Evolutionary conservation across 148 eudicot genomes (phyloP).

Genomic region (Chenopodium berlandieri): DNA sequence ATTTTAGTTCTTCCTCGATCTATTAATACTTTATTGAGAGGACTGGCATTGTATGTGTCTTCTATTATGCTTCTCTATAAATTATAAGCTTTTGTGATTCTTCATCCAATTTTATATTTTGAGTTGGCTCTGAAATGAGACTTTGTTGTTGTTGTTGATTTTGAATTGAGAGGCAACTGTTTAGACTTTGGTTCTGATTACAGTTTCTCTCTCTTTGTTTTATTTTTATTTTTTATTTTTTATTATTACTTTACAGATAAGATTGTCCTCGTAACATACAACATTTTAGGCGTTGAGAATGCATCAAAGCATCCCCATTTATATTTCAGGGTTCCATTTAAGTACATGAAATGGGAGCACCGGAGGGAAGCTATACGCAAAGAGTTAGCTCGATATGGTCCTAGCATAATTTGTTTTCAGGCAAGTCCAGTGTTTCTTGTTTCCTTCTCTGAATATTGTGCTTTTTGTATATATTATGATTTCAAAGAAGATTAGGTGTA

Average conservation of each 20-base stretch:
- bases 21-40: not conserved
- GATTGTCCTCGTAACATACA: conserved; percentile 68
- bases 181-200: not conserved
- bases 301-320: conserved; percentile 68
- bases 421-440: conserved; percentile 39
- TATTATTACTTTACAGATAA: conserved; percentile 50
- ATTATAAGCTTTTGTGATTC: not conserved
- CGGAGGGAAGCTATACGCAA: conserved; percentile 47
- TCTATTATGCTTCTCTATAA: too few species aligned
- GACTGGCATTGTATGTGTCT: not conserved
- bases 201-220: conserved; percentile 4
- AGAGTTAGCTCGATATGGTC: conserved; percentile 60
- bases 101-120: not conserved
- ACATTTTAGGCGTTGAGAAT: conserved; percentile 86
- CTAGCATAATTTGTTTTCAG: conserved; percentile 83
- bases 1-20: not conserved
- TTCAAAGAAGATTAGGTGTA: not conserved
- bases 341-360: conserved; percentile 64
- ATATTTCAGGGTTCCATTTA: conserved; percentile 40
- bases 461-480: conserved; percentile 4
- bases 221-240: not conserved
- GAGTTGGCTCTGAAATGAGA: not conserved
- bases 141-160: not conserved
- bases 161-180: not conserved
- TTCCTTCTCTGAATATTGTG: not conserved